phyloP scores from a whole-genome alignment of 2,329 filamentous ascomycete species.

The Diaporthe ilicicola region DNA sequence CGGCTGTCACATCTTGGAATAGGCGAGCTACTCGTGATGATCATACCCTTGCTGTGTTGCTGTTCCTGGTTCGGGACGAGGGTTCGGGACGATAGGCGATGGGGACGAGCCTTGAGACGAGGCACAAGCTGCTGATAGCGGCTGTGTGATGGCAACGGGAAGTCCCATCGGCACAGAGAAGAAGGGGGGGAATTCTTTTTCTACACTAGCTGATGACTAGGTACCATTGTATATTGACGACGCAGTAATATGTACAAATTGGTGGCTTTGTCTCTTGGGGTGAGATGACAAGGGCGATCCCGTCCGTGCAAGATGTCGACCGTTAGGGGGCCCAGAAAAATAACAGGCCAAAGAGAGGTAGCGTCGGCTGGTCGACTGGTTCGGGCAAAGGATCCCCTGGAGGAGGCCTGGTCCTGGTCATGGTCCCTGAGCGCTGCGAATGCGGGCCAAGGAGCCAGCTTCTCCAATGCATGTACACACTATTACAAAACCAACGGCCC shows the following conservation, averaged over 20 bases:
- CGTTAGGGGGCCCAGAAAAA: not conserved
- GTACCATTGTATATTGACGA: too few relatives aligned
- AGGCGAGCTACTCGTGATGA: not conserved
- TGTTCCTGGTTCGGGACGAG: not conserved
- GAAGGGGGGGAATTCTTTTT: not conserved
- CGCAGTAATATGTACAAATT: too few relatives aligned
- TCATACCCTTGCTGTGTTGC: not conserved
- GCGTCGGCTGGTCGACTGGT: not conserved
- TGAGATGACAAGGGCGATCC: slow-evolving; percentile 9
- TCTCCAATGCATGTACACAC: not conserved
- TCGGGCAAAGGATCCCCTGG: not conserved
- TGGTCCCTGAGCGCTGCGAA: slow-evolving; percentile 22
- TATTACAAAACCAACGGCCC: slow-evolving; percentile 12
- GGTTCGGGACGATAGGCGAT: not conserved
- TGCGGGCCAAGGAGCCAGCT: not conserved
- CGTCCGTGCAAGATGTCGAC: not conserved
- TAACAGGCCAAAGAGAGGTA: not conserved
- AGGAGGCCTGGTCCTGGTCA: slow-evolving; percentile 6
- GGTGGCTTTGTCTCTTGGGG: not conserved
- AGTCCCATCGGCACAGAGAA: not conserved
- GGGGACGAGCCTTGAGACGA: not conserved
- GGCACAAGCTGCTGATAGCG: not conserved
- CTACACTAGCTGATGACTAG: too few relatives aligned
- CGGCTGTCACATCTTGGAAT: slow-evolving; percentile 7
- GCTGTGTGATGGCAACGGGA: not conserved